phyloP scores from a whole-genome alignment of 2,329 filamentous ascomycete species.

The Colletotrichum brevisporum region DNA sequence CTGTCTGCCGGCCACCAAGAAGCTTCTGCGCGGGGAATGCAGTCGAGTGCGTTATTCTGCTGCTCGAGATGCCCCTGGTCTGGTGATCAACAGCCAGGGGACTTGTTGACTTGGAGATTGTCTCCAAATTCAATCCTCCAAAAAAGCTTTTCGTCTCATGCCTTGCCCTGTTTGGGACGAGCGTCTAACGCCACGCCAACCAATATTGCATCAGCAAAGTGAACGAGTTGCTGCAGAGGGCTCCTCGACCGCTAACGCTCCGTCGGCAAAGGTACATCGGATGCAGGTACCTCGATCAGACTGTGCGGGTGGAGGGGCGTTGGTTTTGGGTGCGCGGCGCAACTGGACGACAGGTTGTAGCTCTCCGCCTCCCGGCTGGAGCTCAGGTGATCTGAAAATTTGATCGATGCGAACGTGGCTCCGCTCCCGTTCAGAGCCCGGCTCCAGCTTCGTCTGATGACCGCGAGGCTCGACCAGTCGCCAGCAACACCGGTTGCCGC shows the following conservation, averaged over 20 bases:
- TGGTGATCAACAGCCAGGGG: constrained; percentile 15
- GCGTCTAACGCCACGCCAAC: not conserved
- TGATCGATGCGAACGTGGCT: constrained; percentile 36
- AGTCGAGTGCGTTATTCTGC: constrained; percentile 3
- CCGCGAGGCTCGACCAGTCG: constrained; percentile 34
- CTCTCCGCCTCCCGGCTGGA: constrained; percentile 35
- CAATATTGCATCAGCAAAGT: not conserved
- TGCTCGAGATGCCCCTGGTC: constrained; percentile 10
- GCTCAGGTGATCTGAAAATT: constrained; percentile 41
- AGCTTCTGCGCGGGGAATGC: constrained; percentile 18
- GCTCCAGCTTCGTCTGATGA: constrained; percentile 39
- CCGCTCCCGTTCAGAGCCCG: constrained; percentile 35
- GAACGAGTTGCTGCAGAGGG: not conserved
- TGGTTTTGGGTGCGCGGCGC: constrained; percentile 32
- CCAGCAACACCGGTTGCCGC: constrained; percentile 28
- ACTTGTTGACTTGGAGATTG: not conserved
- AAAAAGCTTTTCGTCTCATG: not conserved
- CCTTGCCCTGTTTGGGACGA: constrained; percentile 4
- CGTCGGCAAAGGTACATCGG: constrained; percentile 17
- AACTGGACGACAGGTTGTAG: constrained; percentile 32
- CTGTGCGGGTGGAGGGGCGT: constrained; percentile 18
- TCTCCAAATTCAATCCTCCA: not conserved
- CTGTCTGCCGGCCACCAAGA: not conserved
- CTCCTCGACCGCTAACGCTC: constrained; percentile 21
- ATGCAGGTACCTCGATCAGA: constrained; percentile 23